A percentile compares a stretch with the other conserved stretches of the same genome.
phyloP scores from a whole-genome alignment of 2,329 filamentous ascomycete genomes.

The Xylaria sp. region DNA sequence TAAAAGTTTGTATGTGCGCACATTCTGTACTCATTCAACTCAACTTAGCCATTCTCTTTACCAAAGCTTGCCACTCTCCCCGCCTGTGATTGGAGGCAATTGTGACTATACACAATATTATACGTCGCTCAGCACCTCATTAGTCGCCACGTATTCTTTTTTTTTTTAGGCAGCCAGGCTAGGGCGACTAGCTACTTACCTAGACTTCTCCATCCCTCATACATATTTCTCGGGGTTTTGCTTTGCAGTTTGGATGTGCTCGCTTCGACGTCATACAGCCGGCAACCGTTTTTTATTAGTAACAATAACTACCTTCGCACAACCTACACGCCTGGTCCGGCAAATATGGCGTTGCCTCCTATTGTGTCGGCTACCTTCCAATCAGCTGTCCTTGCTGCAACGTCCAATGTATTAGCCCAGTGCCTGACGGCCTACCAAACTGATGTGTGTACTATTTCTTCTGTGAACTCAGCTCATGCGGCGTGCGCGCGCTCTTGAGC shows the following conservation, averaged over 20 bases:
- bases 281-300: neutral
- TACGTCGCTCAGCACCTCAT: conserved; percentile 14
- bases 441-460: conserved; percentile 58
- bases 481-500: neutral
- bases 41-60: neutral
- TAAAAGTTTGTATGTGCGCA: neutral
- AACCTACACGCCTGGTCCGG: neutral
- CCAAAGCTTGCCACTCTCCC: neutral
- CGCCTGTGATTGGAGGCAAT: conserved; percentile 18
- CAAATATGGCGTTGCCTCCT: conserved; percentile 57
- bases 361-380: conserved; percentile 72
- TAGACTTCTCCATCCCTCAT: neutral
- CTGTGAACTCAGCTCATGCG: neutral
- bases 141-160: conserved; percentile 26
- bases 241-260: neutral
- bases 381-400: conserved; percentile 70
- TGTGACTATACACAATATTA: conserved; percentile 13
- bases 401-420: conserved; percentile 81
- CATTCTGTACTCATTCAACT: neutral
- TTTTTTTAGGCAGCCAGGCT: neutral
- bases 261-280: neutral
- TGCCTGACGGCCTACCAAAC: conserved; percentile 70
- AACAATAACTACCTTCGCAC: neutral
- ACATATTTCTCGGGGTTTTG: neutral
- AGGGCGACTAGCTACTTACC: neutral